Evolutionary conservation across 2,329 filamentous ascomycete species (phyloP), one percentile per base, ranked within the genome.

Genomic region (Penicillium capsulatum): DNA sequence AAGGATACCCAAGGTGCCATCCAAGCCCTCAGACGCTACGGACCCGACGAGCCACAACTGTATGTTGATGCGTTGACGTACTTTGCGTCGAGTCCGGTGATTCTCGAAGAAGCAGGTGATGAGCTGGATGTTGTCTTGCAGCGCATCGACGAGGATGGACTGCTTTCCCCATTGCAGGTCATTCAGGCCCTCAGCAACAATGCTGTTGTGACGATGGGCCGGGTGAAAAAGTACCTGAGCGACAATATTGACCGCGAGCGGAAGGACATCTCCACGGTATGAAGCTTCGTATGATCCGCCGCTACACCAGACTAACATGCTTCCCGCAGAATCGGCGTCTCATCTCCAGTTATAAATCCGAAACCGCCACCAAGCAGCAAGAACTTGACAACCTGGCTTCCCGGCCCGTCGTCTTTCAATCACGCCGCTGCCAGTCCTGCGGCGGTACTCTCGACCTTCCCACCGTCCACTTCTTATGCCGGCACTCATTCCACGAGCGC

Each of bases 101-200:
- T 94, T 8, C 77, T 98, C 0, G 79, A 87, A 34, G 91, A 96
- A 63, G 89, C 88, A 0, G 90, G 90, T 0, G 83, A 88, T 34
- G 91, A 97, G 66, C 75, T 98, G 7, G 79, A 88, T 40, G 73
- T 71, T 1, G 83, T 98, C 1, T 74, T 98, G 8, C 77, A 80
- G 49, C 89, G 86, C 56, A 97, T 98, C 52, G 87, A 96, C 60
- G 77, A 84, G 47, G 89, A 95, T 55, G 84, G 87, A 1, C 77
- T 98, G 26, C 92, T 98, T 86, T 91, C 92, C 0, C 92, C 92
- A 1, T 72, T 98, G 3, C 92, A 98, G 63, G 92, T 98, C 20
- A 92, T 98, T 11, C 91, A 98, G 65, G 92, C 90, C 0, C 77
- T 98, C 10, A 83, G 79, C 45, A 76, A 77, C 36, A 86, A 84